Conservation (phyloP, 2,329 filamentous ascomycete species). For the Ilyonectria mors-panacis region DNA sequence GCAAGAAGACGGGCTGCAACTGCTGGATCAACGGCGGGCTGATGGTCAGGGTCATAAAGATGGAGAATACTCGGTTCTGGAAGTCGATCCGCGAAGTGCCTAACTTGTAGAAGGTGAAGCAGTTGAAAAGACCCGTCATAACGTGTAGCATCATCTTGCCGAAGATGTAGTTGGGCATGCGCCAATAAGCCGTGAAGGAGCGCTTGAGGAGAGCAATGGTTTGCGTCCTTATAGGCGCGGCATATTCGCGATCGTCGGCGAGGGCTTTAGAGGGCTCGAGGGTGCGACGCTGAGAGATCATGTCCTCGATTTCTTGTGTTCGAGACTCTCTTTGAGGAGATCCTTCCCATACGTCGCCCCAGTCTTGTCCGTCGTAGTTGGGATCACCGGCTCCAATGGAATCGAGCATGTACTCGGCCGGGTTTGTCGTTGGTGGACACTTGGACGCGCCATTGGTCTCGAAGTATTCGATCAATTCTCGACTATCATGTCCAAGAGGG, state of each 20-base stretch:
- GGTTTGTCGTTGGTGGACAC: conserved; percentile 65
- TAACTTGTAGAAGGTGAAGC: conserved; percentile 78
- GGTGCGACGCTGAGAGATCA: conserved; percentile 63
- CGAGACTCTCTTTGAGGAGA: conserved; percentile 65
- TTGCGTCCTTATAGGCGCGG: conserved; percentile 71
- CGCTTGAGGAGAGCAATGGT: conserved; percentile 68
- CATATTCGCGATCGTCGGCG: conserved; percentile 72
- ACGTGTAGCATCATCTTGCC: conserved; percentile 76
- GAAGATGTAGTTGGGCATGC: conserved; percentile 73
- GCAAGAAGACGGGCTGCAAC: conserved; percentile 80
- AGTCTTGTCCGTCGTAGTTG: conserved; percentile 72
- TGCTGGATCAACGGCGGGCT: conserved; percentile 83
- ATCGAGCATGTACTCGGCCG: conserved; percentile 70
- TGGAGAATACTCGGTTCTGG: conserved; percentile 80
- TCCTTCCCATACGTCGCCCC: conserved; percentile 72
- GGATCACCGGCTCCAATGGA: conserved; percentile 74
- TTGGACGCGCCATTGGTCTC: conserved; percentile 62
- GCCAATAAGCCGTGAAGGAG: conserved; percentile 75
- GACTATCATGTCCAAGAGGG: conserved; percentile 65
- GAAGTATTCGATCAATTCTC: conserved; percentile 66
- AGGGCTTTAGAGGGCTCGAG: conserved; percentile 55
- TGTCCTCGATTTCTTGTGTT: conserved; percentile 65
- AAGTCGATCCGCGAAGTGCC: conserved; percentile 72
- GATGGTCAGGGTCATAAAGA: conserved; percentile 85
- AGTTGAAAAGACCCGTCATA: conserved; percentile 76